Evolutionary conservation across 352 stramenopile genomes (phyloP), one percentile per base, ranked within the genome.

Genomic region (Pythium utonaiense): DNA sequence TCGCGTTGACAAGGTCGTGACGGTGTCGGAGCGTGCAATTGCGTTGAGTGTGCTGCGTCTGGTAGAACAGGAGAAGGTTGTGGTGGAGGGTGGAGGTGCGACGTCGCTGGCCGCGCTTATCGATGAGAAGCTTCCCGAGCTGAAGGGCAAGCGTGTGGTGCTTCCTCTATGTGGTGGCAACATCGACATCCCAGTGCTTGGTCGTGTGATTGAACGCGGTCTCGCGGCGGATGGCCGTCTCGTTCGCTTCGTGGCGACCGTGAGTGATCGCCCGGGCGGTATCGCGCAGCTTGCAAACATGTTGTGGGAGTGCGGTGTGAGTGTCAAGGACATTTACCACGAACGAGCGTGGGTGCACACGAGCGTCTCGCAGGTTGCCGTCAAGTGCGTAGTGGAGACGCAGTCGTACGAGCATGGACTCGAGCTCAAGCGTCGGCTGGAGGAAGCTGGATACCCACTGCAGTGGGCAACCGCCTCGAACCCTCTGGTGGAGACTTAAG

Each of bases 271-370:
- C 50, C 96, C 94, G 0, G 93, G 93, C 17, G 96, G 97, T 50
- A 98, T 99, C 53, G 87, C 89, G 25, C 75, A 89, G 58, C 76
- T 99, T 3, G 95, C 95, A 10, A 89, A 81, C 47, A 72, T 98
- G 51, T 71, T 99, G 25, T 83, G 77, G 64, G 84, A 98, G 62
- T 83, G 76, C 27, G 83, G 83, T 48, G 86, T 96, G 45, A 97
- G 81, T 54, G 95, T 98, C 40, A 98, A 98, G 73, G 96, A 99
- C 70, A 98, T 99, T 57, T 98, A 98, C 75, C 96, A 99, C 75
- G 94, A 99, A 71, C 90, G 96, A 30, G 93, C 94, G 19, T 99
- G 96, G 88, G 86, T 99, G 31, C 90, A 98, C 70, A 84, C 89
- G 24, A 97, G 86, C 49, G 96, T 99, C 25, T 97, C 96, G 60